Evolutionary conservation across 371 early-diverging fungal genomes (phyloP).

Genomic region (Apophysomyces ossiformis): DNA sequence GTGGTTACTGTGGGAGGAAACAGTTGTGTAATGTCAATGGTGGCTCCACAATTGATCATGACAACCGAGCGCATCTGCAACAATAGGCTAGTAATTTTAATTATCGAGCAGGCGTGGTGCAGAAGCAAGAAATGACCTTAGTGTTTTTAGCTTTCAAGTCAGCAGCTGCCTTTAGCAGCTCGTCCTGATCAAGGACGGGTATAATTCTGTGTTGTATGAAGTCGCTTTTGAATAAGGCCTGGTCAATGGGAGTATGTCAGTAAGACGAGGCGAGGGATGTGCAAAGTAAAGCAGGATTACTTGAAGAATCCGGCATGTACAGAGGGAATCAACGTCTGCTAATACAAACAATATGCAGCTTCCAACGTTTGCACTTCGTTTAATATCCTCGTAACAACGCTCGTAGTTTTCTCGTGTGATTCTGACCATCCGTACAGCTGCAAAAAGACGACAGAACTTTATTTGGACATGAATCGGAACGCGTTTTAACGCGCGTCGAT

Average conservation of each 20-base stretch:
- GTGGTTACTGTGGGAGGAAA: slow-evolving; percentile 63
- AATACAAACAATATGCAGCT: slow-evolving; percentile 77
- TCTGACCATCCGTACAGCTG: slow-evolving; percentile 39
- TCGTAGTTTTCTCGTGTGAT: slow-evolving; percentile 41
- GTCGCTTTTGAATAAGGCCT: slow-evolving; percentile 76
- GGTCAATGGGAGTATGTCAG: neutral
- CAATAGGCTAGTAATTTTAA: neutral
- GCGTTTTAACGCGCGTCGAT: slow-evolving; percentile 2
- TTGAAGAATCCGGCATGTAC: slow-evolving; percentile 82
- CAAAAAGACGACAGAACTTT: neutral
- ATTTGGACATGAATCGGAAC: neutral
- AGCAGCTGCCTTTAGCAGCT: slow-evolving; percentile 60
- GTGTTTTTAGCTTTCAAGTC: slow-evolving; percentile 47
- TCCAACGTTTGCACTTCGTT: slow-evolving; percentile 43
- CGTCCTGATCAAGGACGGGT: slow-evolving; percentile 76
- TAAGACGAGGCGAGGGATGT: neutral
- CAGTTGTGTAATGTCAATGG: slow-evolving; percentile 72
- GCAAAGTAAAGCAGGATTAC: slow-evolving; percentile 35
- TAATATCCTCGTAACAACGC: slow-evolving; percentile 55
- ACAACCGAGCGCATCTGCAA: slow-evolving; percentile 73
- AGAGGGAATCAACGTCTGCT: slow-evolving; percentile 86
- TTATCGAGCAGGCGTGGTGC: neutral
- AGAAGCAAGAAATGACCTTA: slow-evolving; percentile 23
- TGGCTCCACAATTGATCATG: slow-evolving; percentile 89
- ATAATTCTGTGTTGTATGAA: slow-evolving; percentile 77